Conservation (phyloP, 1,284 basidiomycete genomes). For the Abortiporus biennis region DNA sequence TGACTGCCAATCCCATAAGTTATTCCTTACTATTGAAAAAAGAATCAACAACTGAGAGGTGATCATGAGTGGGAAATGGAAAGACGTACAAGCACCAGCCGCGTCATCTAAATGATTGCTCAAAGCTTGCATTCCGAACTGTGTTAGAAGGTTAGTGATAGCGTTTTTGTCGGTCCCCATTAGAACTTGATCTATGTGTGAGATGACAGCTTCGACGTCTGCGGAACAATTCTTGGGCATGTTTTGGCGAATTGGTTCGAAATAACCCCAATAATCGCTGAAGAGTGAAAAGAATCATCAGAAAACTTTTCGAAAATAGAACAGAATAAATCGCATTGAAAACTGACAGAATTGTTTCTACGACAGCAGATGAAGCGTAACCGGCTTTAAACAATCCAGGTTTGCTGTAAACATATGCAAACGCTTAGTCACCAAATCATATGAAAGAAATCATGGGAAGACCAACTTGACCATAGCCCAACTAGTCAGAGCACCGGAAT, state of each 20-base stretch:
- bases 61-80: neutral
- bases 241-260: constrained; percentile 59
- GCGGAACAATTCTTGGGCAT: constrained; percentile 73
- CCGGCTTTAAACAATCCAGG: constrained; percentile 62
- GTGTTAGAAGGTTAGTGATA: constrained; percentile 45
- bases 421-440: too few species aligned
- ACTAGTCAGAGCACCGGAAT: constrained; percentile 61
- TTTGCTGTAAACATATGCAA: constrained; percentile 43
- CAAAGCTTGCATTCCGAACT: constrained; percentile 52
- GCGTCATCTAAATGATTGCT: constrained; percentile 57
- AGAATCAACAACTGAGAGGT: neutral
- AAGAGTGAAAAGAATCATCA: neutral
- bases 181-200: constrained; percentile 55
- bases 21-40: constrained; percentile 43
- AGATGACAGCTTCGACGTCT: constrained; percentile 61
- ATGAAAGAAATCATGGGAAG: neutral
- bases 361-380: constrained; percentile 68
- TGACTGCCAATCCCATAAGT: constrained; percentile 49
- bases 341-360: constrained; percentile 56
- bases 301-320: neutral
- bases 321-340: neutral
- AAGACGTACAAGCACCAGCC: constrained; percentile 44
- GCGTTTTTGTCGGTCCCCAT: constrained; percentile 33
- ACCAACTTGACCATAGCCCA: constrained; percentile 66
- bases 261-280: constrained; percentile 61